These are phyloP conservation scores for Mycena amicta DNA, from an alignment of 768 basidiomycete species.

Conservation along the genomic window DNA sequence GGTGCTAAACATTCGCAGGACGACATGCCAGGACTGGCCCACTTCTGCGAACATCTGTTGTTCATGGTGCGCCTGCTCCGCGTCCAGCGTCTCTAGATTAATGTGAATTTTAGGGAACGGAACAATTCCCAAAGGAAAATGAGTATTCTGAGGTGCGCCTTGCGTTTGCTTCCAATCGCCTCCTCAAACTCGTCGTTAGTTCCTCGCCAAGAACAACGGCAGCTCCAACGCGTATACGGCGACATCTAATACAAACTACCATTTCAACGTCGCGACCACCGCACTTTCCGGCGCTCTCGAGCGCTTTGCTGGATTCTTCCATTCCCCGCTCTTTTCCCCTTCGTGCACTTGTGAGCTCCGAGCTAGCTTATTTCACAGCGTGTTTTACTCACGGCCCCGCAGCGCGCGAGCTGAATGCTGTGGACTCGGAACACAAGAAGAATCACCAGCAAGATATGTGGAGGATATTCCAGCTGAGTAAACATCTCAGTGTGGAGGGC, in stretches of 20 bases:
- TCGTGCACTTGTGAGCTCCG: conserved; percentile 87
- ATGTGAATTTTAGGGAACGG: conserved; percentile 59
- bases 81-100: background rate
- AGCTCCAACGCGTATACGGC: conserved; percentile 91
- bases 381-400: too few relatives aligned
- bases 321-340: conserved; percentile 85
- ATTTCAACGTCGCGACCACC: conserved; percentile 68
- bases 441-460: conserved; percentile 89
- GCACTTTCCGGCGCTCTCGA: conserved; percentile 70
- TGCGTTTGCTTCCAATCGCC: background rate
- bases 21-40: conserved; percentile 91
- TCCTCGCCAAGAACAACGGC: conserved; percentile 81
- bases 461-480: conserved; percentile 95
- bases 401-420: conserved; percentile 91
- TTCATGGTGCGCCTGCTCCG: conserved; percentile 73
- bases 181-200: conserved; percentile 41
- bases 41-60: conserved; percentile 94
- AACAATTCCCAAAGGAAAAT: conserved; percentile 87
- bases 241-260: conserved; percentile 89
- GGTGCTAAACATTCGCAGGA: conserved; percentile 42
- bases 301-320: conserved; percentile 87
- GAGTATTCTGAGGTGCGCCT: conserved; percentile 81
- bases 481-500: conserved; percentile 74
- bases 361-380: too few relatives aligned
- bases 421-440: conserved; percentile 96